A percentile compares a stretch with the other conserved stretches of the same genome.
phyloP scores from a whole-genome alignment of 257 asterid species.

The Penstemon newberryi region DNA sequence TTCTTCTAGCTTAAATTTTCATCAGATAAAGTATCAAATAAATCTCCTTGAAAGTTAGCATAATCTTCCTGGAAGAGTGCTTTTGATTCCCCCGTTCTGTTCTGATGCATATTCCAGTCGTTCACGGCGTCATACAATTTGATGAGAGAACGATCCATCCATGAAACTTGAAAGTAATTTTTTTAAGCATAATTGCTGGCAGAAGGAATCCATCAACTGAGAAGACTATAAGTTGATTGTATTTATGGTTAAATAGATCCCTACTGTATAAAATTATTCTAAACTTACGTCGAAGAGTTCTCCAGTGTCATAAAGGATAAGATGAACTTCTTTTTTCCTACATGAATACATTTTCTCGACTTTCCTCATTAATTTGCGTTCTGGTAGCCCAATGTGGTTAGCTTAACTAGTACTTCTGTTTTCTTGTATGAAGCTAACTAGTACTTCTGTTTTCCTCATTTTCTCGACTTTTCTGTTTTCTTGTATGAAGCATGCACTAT shows the following conservation, averaged over 20 bases:
- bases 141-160: not conserved
- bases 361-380: not conserved
- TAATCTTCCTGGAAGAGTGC: conserved; percentile 4
- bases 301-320: not conserved
- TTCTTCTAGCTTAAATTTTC: conserved; percentile 2
- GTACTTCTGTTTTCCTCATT: not conserved
- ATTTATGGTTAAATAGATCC: too few species aligned
- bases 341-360: not conserved
- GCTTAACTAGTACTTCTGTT: not conserved
- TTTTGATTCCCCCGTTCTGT: not conserved
- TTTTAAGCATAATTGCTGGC: conserved; percentile 19
- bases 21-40: not conserved
- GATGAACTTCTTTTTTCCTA: not conserved
- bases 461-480: too few species aligned
- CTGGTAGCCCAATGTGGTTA: not conserved
- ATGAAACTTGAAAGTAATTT: conserved; percentile 13
- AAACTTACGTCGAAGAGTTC: not conserved
- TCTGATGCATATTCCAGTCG: conserved; percentile 3
- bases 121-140: not conserved
- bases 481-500: conserved; percentile 15
- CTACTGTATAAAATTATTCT: not conserved
- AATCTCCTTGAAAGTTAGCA: conserved; percentile 3
- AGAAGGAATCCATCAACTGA: conserved; percentile 2
- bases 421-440: conserved; percentile 4
- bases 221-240: not conserved